Base-by-base conservation (phyloP, 2,329 filamentous ascomycete species). In the Aspergillus fijiensis region DNA sequence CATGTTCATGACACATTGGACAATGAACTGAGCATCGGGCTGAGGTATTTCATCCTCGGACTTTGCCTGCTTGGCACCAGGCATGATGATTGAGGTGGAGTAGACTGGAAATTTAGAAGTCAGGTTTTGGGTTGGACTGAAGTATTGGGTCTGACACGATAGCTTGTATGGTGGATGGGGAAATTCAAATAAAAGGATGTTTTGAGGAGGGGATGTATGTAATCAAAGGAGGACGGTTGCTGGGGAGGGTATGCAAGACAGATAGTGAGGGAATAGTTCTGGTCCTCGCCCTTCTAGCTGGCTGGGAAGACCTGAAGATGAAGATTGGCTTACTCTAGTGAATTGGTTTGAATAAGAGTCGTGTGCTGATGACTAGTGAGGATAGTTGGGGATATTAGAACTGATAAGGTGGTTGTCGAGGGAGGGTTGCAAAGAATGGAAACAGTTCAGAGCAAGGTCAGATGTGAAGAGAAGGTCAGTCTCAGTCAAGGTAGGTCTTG, bases 1-100 rank as follows among this genome's bases (percentile, higher is more conserved):
- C 2, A 71, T 54, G 50, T 66, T 61, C 19, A 66, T 67, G 10
- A 73, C 51, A 33, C 71, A 73, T 49, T 68, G 70, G 25, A 72
- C 59, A 57, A 71, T 60, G 49, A 73, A 74, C 5, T 56, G 48
- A 2, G 58, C 62, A 49, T 73, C 67, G 2, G 31, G 14, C 2
- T 50, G 11, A 11, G 51, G 45, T 12, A 58, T 49, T 1, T 65
- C 62, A 7, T 52, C 47, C 16, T 52, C 54, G 10, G 42, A 6
- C 16, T 55, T 49, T 29, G 50, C n/a, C 12, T 49, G 54, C 9
- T 57, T 23, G 1, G 47, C 42, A 1, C 55, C 33, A 9, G 58
- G 12, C 63, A 67, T 67, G 23, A 12, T 52, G 12, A 21, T 31
- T 7, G 25, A 1, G 23, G 11, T 7, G 49, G 21, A 25, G 45